Base-by-base conservation (phyloP, 2,329 filamentous ascomycete genomes). In the Hypomyces perniciosus region DNA sequence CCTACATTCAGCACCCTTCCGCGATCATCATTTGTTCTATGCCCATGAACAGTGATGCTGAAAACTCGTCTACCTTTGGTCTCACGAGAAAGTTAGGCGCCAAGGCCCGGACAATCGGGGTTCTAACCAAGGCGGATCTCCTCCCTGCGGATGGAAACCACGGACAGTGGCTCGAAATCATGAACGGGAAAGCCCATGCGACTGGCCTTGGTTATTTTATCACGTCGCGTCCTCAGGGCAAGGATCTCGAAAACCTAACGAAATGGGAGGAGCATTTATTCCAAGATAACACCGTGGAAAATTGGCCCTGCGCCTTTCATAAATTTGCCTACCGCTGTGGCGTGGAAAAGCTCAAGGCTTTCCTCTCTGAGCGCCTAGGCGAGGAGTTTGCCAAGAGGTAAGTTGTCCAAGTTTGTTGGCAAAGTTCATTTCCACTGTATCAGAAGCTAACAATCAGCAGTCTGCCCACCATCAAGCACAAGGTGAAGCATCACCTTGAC, bases 81-180 rank as follows among this genome's bases (percentile, higher is more conserved):
- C 74, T 89, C 3, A 81, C 91, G 57, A 68, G 80, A 30, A 65
- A 76, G 39, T 69, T 80, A 1, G 72, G 72, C 1, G 85, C 85
- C 0, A 72, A 78, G 2, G 55, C 72, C 4, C 75, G 85, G 1
- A 87, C 84, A 1, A 75, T 88, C 48, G 88, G 88, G 0, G 86
- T 95, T 0, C 75, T 96, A 12, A 96, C 90, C 0, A 96, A 95
- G 61, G 90, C 90, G 0, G 91, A 96, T 55, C 77, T 86, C 0
- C 68, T 90, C 0, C 77, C 81, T 0, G 63, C 68, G 0, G 75
- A 75, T 0, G 70, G 80, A 1, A 69, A 73, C 0, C 61, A 69
- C 29, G 57, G 67, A 0, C 81, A 84, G 50, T 88, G 86, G 78
- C 62, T 80, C 0, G 70, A 77, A 0, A 84, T 90, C 50, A 73